Base-by-base conservation (phyloP, 2,329 filamentous ascomycete genomes). In the Dactylellina sp. region DNA sequence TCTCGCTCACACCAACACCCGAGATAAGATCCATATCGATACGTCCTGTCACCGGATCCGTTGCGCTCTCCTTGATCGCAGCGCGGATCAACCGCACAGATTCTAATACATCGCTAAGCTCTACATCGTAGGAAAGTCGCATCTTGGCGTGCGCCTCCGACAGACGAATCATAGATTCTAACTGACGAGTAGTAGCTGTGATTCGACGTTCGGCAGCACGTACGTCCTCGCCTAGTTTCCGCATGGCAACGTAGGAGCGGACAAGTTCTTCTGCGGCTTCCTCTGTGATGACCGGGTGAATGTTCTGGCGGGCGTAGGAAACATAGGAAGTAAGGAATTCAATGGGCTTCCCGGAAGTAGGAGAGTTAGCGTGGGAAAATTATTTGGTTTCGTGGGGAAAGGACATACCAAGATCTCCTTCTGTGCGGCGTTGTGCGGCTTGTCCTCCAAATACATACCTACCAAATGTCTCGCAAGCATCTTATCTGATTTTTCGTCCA, bases 131-230 rank as follows among this genome's bases (percentile, higher is more conserved):
- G 0, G 90, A 88, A 3, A 99, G 87, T 2, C 95, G 91, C 96
- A 99, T 99, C 82, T 97, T 97, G 55, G 95, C 96, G 82, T 99
- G 96, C 0, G 93, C 95, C 84, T 99, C 95, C 0, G 93, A 84
- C 1, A 99, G 89, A 75, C 95, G 94, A 80, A 99, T 98, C 96
- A 99, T 99, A 49, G 91, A 95, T 83, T 99, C 96, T 4, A 99
- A 86, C 82, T 99, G 95, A 80, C 95, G 88, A 0, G 96, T 99
- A 1, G 95, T 99, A 42, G 95, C 95, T 0, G 95, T 99, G 83
- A 99, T 99, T 77, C 95, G 92, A 81, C 96, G 94, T 82, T 99
- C 96, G 1, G 91, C 88, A 1, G 93, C 87, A 53, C 94, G 92
- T 37, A 94, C 89, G 78, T 93, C 91, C 77, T 93, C 90, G 50